These are phyloP conservation scores for Thelonectria discophora DNA, from an alignment of 2,329 filamentous ascomycete genomes.

Conservation along the genomic window DNA sequence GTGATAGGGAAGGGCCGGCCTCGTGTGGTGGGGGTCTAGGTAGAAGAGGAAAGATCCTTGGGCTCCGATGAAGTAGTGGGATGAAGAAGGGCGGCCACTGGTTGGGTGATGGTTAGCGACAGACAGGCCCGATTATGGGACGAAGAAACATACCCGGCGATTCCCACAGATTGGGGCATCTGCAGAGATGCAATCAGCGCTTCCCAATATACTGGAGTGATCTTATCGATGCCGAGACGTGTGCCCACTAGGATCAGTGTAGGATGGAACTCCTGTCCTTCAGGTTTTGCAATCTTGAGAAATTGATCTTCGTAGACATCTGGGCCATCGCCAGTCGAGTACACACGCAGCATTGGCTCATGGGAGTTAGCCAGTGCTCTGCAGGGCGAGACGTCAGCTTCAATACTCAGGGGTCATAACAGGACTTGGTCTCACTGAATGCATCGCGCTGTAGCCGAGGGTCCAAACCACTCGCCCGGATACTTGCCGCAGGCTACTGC, in stretches of 20 bases:
- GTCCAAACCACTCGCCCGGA: constrained; percentile 98
- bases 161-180: constrained; percentile 92
- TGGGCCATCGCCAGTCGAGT: constrained; percentile 87
- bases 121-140: neutral
- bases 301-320: constrained; percentile 95
- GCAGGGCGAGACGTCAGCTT: constrained; percentile 12
- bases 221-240: constrained; percentile 89
- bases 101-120: constrained; percentile 21
- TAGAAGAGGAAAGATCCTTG: constrained; percentile 87
- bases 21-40: constrained; percentile 90
- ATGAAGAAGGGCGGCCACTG: constrained; percentile 91
- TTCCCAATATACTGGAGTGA: constrained; percentile 95
- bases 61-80: constrained; percentile 69
- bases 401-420: neutral
- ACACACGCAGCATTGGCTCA: constrained; percentile 76
- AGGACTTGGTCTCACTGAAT: constrained; percentile 76
- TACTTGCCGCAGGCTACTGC: constrained; percentile 90
- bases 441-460: constrained; percentile 93
- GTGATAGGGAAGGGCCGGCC: constrained; percentile 74
- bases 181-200: constrained; percentile 86
- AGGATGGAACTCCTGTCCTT: constrained; percentile 74
- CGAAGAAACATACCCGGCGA: constrained; percentile 76
- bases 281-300: constrained; percentile 76
- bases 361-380: constrained; percentile 79
- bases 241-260: constrained; percentile 91